Base-by-base conservation (phyloP, 495 filamentous ascomycete genomes). In the Aspergillus incahuasiensis region DNA sequence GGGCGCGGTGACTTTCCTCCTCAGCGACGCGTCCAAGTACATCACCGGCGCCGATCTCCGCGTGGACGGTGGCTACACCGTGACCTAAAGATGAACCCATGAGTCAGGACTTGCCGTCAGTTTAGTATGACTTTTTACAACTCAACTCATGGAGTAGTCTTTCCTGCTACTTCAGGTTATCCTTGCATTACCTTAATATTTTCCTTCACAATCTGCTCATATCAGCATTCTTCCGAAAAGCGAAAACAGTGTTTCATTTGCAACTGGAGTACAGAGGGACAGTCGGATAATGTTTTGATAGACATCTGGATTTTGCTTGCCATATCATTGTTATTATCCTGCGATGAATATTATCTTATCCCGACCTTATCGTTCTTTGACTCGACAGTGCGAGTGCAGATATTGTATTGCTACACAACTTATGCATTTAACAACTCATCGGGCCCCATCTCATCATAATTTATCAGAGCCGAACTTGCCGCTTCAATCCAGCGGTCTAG, bases 31-130 rank as follows among this genome's bases (percentile, higher is more conserved):
- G 0, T 83, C 85, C 44, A 73, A 71, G 34, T 97, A 96, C 74
- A 84, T 97, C 42, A 97, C 91, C 13, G 92, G 94, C 12, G 88
- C 91, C 8, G 92, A 97, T 61, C 74, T 97, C 54, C 79, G 91
- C 15, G 90, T 96, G 19, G 92, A 97, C 66, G 92, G 92, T 41
- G 91, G 91, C 12, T 97, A 96, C 69, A 96, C 91, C 20, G 69
- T 90, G 49, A 95, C 87, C 56, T 92, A 85, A 79, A 35, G 5
- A 22, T 42, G 22, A 16, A 15, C 19, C 38, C 11, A 6, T n/a
- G n/a, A n/a, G n/a, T n/a, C n/a, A n/a, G 38, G 7, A 11, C 18
- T 25, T 38, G 18, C 28, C 32, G 40, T 30, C 34, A 24, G 34
- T 39, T 18, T 35, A n/a, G 19, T 48, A 51, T 50, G 21, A 3